Evolutionary conservation across 2,329 filamentous ascomycete species (phyloP).

Genomic region (Rhynchosporium graminicola): DNA sequence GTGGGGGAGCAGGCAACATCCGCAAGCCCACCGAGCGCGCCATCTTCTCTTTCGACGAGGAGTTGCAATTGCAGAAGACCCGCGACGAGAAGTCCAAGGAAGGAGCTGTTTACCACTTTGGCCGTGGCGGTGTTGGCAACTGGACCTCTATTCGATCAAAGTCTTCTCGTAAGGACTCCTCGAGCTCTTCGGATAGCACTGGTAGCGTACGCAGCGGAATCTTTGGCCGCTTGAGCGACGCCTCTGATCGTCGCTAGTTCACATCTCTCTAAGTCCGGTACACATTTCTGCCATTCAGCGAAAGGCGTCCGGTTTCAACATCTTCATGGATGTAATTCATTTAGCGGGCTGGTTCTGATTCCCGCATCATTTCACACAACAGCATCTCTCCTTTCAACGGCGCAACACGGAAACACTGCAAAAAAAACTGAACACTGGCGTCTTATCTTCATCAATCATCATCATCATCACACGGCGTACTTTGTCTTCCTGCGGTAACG

Average conservation of each 20-base stretch:
- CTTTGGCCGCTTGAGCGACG: conserved; percentile 33
- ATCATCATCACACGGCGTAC: conserved; percentile 22
- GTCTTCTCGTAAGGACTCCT: conserved; percentile 34
- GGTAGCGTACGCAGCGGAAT: conserved; percentile 29
- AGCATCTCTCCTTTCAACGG: conserved; percentile 12
- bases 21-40: conserved; percentile 33
- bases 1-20: conserved; percentile 41
- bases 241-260: conserved; percentile 29
- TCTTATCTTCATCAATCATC: not conserved
- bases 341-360: conserved; percentile 24
- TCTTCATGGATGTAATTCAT: conserved; percentile 15
- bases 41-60: conserved; percentile 41
- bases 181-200: conserved; percentile 26
- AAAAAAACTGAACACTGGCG: conserved; percentile 22
- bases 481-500: not conserved
- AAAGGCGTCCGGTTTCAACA: conserved; percentile 16
- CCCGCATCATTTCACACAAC: conserved; percentile 17
- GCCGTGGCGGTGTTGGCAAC: conserved; percentile 39
- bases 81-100: conserved; percentile 35
- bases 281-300: conserved; percentile 22
- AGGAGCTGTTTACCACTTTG: conserved; percentile 35
- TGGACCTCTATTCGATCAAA: conserved; percentile 22
- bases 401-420: conserved; percentile 18
- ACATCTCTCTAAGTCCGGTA: not conserved
- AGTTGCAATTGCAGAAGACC: conserved; percentile 36